Evolutionary conservation across 495 filamentous ascomycete species (phyloP).

Genomic region (Lophium mytilinum): DNA sequence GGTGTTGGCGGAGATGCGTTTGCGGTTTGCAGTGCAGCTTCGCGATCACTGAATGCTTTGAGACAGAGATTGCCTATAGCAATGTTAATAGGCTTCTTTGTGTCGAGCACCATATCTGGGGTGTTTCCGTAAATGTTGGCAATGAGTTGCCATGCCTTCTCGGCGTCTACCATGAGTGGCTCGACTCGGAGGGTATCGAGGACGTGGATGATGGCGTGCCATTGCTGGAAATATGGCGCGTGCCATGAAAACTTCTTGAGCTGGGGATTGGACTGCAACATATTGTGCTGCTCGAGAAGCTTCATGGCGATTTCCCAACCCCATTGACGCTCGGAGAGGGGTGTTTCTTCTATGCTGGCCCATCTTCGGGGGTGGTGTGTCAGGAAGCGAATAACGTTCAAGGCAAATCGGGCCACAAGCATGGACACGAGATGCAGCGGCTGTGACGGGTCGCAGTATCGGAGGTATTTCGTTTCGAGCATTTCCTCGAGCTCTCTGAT

Average conservation of each 20-base stretch:
- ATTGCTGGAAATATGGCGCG: conserved; percentile 23
- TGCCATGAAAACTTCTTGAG: conserved; percentile 26
- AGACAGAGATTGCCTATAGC: conserved; percentile 32
- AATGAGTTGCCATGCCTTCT: conserved; percentile 27
- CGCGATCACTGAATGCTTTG: conserved; percentile 32
- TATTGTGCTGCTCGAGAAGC: conserved; percentile 28
- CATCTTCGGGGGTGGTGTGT: conserved; percentile 28
- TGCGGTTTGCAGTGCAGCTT: conserved; percentile 5
- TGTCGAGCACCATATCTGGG: conserved; percentile 26
- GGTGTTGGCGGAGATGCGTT: conserved; percentile 6
- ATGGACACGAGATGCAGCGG: conserved; percentile 28
- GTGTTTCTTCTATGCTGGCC: conserved; percentile 17
- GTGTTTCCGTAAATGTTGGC: conserved; percentile 20
- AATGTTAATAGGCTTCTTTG: conserved; percentile 26
- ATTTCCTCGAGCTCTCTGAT: conserved; percentile 20
- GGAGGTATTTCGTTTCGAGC: conserved; percentile 27
- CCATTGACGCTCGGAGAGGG: conserved; percentile 15
- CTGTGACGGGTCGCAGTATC: conserved; percentile 30
- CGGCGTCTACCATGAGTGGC: conserved; percentile 20
- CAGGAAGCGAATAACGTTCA: conserved; percentile 21
- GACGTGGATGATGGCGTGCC: conserved; percentile 28
- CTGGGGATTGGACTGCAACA: conserved; percentile 27
- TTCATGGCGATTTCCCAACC: conserved; percentile 23
- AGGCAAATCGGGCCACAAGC: conserved; percentile 15
- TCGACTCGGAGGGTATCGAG: conserved; percentile 21